phyloP scores from a whole-genome alignment of 768 basidiomycete species.

The Suillus weaverae region DNA sequence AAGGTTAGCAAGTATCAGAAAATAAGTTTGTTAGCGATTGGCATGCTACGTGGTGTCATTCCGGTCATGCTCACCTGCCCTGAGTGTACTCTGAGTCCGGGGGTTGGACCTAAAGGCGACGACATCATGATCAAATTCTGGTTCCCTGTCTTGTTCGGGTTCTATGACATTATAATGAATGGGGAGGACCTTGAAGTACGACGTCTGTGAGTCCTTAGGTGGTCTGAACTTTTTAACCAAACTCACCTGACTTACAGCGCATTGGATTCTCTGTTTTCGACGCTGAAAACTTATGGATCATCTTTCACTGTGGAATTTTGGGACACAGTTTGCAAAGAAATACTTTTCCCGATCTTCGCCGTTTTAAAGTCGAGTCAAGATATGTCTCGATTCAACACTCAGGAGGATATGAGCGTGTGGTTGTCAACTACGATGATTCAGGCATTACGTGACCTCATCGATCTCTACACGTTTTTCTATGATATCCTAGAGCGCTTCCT shows the following conservation, averaged over 20 bases:
- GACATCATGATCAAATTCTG: constrained; percentile 96
- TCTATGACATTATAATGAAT: constrained; percentile 99
- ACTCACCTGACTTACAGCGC: constrained; percentile 55
- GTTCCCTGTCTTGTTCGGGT: constrained; percentile 96
- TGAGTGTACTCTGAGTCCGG: constrained; percentile 52
- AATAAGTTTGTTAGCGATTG: constrained; percentile 93
- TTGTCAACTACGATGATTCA: constrained; percentile 99
- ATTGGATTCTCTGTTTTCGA: constrained; percentile 93
- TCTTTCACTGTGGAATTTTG: constrained; percentile 91
- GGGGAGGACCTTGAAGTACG: constrained; percentile 98
- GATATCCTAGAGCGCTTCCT: constrained; percentile 86
- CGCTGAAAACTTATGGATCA: constrained; percentile 85
- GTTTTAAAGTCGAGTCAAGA: constrained; percentile 93
- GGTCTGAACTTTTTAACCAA: background rate
- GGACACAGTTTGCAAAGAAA: constrained; percentile 95
- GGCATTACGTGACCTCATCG: constrained; percentile 91
- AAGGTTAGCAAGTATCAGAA: constrained; percentile 99
- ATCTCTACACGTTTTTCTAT: constrained; percentile 95
- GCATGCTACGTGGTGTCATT: constrained; percentile 92
- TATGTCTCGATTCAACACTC: constrained; percentile 87
- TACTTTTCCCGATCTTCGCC: constrained; percentile 97
- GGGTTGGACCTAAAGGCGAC: constrained; percentile 46
- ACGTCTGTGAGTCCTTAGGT: constrained; percentile 68
- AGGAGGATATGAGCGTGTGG: constrained; percentile 99
- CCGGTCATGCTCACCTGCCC: constrained; percentile 87